A percentile compares a stretch with the other conserved stretches of the same genome.
These are phyloP conservation scores for Hygrophila difformis DNA, from an alignment of 257 asterid species.

Conservation along the genomic window DNA sequence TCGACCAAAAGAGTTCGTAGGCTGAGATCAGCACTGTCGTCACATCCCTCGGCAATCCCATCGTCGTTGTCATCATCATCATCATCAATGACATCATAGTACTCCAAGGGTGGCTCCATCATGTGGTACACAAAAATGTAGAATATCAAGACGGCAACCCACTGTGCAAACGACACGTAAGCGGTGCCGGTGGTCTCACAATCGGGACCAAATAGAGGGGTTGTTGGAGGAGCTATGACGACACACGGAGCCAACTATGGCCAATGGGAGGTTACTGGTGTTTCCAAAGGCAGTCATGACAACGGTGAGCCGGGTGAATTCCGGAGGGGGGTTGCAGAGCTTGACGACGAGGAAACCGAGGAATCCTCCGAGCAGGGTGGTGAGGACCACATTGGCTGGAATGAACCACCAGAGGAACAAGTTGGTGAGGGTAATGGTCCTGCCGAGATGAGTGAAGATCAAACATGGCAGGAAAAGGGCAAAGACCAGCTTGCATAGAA, in stretches of 20 bases:
- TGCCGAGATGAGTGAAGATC: slow-evolving; percentile 82
- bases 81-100: slow-evolving; percentile 43
- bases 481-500: slow-evolving; percentile 87
- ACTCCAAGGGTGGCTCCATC: slow-evolving; percentile 94
- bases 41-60: slow-evolving; percentile 56
- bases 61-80: slow-evolving; percentile 17
- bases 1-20: slow-evolving; percentile 87
- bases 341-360: slow-evolving; percentile 63
- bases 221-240: slow-evolving; percentile 46
- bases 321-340: slow-evolving; percentile 71
- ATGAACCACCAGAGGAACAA: slow-evolving; percentile 81
- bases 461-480: slow-evolving; percentile 78
- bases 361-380: slow-evolving; percentile 71
- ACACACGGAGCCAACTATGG: slow-evolving; percentile 82
- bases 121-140: slow-evolving; percentile 95
- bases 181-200: slow-evolving; percentile 63
- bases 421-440: slow-evolving; percentile 60
- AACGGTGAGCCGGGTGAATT: slow-evolving; percentile 61
- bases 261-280: slow-evolving; percentile 84
- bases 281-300: slow-evolving; percentile 93
- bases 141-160: slow-evolving; percentile 87
- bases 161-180: slow-evolving; percentile 84
- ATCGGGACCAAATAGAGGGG: slow-evolving; percentile 56
- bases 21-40: slow-evolving; percentile 41
- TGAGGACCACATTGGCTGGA: slow-evolving; percentile 76